Conservation (phyloP, 1,139 yeast species). For the Taphrina deformans region DNA sequence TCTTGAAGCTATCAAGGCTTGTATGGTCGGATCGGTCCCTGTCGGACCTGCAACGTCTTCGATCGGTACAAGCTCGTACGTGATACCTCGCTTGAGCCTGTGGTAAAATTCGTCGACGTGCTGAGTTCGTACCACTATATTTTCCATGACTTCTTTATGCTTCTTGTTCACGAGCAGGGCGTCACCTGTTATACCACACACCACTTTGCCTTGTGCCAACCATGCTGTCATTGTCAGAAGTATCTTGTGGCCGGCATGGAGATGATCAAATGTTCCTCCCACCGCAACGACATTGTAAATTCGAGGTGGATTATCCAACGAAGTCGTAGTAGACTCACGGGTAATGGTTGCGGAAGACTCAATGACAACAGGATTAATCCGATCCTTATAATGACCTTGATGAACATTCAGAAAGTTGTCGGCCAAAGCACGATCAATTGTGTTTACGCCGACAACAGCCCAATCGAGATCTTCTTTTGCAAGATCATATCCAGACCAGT, state of each 20-base stretch:
- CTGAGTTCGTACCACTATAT: slow-evolving; percentile 55
- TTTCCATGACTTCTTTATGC: slow-evolving; percentile 64
- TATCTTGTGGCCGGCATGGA: slow-evolving; percentile 94
- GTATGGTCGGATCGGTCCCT: slow-evolving; percentile 69
- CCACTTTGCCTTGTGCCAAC: slow-evolving; percentile 56
- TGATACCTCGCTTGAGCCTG: slow-evolving; percentile 51
- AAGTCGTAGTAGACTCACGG: background rate
- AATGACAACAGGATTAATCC: background rate
- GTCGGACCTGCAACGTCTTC: slow-evolving; percentile 95
- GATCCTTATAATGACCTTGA: background rate
- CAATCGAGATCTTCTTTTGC: slow-evolving; percentile 19
- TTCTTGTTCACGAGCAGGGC: slow-evolving; percentile 72
- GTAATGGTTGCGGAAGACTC: background rate
- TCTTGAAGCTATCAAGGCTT: slow-evolving; percentile 74
- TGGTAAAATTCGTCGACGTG: slow-evolving; percentile 55
- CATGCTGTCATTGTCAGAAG: slow-evolving; percentile 72
- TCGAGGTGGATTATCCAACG: background rate
- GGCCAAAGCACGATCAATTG: background rate
- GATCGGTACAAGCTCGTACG: slow-evolving; percentile 57
- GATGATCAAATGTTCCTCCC: slow-evolving; percentile 96
- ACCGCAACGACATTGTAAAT: slow-evolving; percentile 52
- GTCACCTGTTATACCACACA: slow-evolving; percentile 70
- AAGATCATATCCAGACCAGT: slow-evolving; percentile 28
- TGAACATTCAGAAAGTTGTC: background rate
- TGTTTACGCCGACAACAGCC: background rate